phyloP scores from a whole-genome alignment of 441 rosid species.

The Brassica hybrid region DNA sequence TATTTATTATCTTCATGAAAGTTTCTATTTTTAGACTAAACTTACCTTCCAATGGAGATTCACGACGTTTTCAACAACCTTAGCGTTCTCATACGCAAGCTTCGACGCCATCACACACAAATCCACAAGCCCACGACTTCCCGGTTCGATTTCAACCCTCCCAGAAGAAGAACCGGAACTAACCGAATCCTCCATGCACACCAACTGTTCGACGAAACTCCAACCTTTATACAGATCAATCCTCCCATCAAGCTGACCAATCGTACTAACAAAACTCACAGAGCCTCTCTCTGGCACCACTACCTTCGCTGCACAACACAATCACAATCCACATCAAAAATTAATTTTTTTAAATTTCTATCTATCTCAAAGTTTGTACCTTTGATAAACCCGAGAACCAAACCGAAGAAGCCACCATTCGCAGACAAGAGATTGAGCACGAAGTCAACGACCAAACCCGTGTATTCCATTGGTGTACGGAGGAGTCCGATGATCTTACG shows the following conservation, averaged over 20 bases:
- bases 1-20: neutral
- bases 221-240: slow-evolving; percentile 50
- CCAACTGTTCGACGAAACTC: slow-evolving; percentile 42
- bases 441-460: slow-evolving; percentile 66
- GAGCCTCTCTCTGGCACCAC: slow-evolving; percentile 68
- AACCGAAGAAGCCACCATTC: slow-evolving; percentile 60
- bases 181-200: slow-evolving; percentile 24
- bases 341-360: neutral
- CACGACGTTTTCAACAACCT: slow-evolving; percentile 66
- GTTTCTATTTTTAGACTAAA: slow-evolving; percentile 2
- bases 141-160: slow-evolving; percentile 37
- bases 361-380: slow-evolving; percentile 46
- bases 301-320: slow-evolving; percentile 59
- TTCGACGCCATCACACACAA: slow-evolving; percentile 81
- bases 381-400: slow-evolving; percentile 49
- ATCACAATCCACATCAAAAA: neutral
- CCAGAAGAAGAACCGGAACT: slow-evolving; percentile 37
- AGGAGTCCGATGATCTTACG: slow-evolving; percentile 57
- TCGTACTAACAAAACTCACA: slow-evolving; percentile 56
- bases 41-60: slow-evolving; percentile 75
- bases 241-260: slow-evolving; percentile 79
- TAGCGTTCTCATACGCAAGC: slow-evolving; percentile 72
- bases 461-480: slow-evolving; percentile 63
- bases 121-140: slow-evolving; percentile 65
- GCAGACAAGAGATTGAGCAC: slow-evolving; percentile 65